These are phyloP conservation scores for Picea abies DNA, from an alignment of 83 land plant species.

Conservation along the genomic window DNA sequence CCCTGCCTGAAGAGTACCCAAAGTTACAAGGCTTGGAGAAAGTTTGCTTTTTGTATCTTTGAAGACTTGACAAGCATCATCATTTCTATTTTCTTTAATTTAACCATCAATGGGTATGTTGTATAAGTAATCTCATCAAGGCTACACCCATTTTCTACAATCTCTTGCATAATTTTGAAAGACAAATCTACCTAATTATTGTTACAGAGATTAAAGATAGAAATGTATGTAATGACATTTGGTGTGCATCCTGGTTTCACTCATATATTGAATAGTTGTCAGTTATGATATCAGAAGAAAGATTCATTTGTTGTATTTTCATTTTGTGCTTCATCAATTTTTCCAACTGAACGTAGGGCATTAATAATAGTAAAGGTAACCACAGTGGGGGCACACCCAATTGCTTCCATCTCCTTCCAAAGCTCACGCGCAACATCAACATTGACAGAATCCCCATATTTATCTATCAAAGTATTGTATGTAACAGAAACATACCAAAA, in stretches of 20 bases:
- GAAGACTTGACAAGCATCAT: constrained; percentile 62
- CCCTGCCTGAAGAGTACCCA: constrained; percentile 47
- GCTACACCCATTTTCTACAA: constrained; percentile 32
- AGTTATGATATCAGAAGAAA: constrained; percentile 49
- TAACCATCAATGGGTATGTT: constrained; percentile 62
- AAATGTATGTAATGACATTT: constrained; percentile 49
- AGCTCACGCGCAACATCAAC: constrained; percentile 46
- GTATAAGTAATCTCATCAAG: constrained; percentile 62
- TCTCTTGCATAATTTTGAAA: constrained; percentile 33
- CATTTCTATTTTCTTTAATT: constrained; percentile 47
- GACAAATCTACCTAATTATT: constrained; percentile 48
- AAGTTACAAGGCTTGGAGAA: constrained; percentile 40
- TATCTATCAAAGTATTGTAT: constrained; percentile 61
- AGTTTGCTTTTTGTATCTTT: constrained; percentile 52
- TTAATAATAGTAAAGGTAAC: constrained; percentile 49
- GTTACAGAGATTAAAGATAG: constrained; percentile 63
- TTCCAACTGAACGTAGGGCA: constrained; percentile 42
- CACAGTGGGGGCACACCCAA: constrained; percentile 34
- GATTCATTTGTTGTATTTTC: constrained; percentile 41
- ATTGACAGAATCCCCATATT: constrained; percentile 38
- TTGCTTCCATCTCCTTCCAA: constrained; percentile 37
- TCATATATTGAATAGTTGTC: constrained; percentile 36
- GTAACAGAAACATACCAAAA: constrained; percentile 53
- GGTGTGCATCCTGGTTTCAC: constrained; percentile 40
- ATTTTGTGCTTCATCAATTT: constrained; percentile 51